Evolutionary conservation across 257 asterid species (phyloP), one percentile per base, ranked within the genome.

Genomic region (Nicotiana tomentosiformis): DNA sequence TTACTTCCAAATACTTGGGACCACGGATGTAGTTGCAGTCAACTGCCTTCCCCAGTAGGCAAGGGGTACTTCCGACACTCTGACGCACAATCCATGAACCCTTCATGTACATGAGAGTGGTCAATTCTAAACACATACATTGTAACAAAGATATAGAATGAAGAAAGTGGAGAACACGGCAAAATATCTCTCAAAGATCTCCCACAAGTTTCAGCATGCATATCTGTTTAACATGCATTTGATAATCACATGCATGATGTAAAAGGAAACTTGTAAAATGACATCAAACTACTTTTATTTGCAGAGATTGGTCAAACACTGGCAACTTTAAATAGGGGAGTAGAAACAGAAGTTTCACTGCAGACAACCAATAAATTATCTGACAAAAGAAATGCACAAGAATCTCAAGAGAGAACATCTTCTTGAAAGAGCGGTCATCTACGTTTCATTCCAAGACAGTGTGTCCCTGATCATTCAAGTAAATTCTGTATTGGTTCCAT

Each of bases 1-100:
- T 84, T 92, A 92, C 99, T 86, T 96, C 99, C 91, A 96, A 85
- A 86, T 96, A 96, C 72, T 88, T 94, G 78, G 94, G 93, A 81
- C 91, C 93, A 35, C 98, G 98, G 65, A 93, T 88, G 84, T 94
- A 96, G 90, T 91, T 96, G 93, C 98, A 94, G 85, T 96, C 99
- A 78, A 94, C 97, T 65, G 98, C 99, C 84, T 93, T 96, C 85
- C 99, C 98, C 56, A 96, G 90, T 83, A 96, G 85, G 89, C 99
- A 96, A 81, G 99, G 99, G 60, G 97, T 90, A 93, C 98, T 94
- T 86, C 98, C 99, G 82, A 96, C 99, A 91, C 99, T 96, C 89
- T 96, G 99, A 18, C 98, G 99, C 82, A 96, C 99, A 88, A 96
- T 96, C 99, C 99, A 96, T 53, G 99, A 96, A 70, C 98, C 99